phyloP scores from a whole-genome alignment of 148 eudicot species.

The Fagopyrum homotropicum region DNA sequence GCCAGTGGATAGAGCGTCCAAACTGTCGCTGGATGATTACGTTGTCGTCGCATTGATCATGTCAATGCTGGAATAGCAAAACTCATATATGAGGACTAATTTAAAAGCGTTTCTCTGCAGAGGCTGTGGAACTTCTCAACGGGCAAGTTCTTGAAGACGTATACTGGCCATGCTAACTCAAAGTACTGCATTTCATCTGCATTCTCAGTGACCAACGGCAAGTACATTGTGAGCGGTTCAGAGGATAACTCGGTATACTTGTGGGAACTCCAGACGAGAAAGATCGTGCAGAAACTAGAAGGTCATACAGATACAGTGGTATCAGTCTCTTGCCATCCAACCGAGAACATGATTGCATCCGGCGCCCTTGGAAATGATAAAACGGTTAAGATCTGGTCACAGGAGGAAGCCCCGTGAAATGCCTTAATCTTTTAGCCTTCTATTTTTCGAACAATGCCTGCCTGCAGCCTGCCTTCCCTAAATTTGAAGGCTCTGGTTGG shows the following conservation, averaged over 20 bases:
- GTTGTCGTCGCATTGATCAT: not conserved
- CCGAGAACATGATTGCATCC: conserved; percentile 82
- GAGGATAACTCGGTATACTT: conserved; percentile 83
- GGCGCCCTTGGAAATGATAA: conserved; percentile 76
- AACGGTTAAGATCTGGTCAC: conserved; percentile 80
- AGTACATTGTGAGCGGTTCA: conserved; percentile 87
- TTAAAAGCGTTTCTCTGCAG: conserved; percentile 31
- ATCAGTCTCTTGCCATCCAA: conserved; percentile 84
- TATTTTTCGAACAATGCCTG: too few relatives aligned
- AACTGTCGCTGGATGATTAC: not conserved
- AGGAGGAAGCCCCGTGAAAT: conserved; percentile 26
- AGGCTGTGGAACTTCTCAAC: conserved; percentile 87
- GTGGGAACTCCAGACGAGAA: conserved; percentile 91
- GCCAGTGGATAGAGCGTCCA: too few relatives aligned
- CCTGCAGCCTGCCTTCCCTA: too few relatives aligned
- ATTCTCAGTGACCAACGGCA: conserved; percentile 82
- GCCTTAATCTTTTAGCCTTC: too few relatives aligned
- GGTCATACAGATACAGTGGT: conserved; percentile 89
- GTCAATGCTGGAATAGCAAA: not conserved
- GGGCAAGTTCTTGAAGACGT: conserved; percentile 86
- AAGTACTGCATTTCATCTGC: conserved; percentile 81
- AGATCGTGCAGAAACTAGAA: conserved; percentile 81
- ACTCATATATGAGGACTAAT: too few relatives aligned
- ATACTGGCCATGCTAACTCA: conserved; percentile 75
- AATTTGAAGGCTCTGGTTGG: too few relatives aligned